Evolutionary conservation across 2,329 filamentous ascomycete species (phyloP).

Genomic region (Colletotrichum gloeosporioides): DNA sequence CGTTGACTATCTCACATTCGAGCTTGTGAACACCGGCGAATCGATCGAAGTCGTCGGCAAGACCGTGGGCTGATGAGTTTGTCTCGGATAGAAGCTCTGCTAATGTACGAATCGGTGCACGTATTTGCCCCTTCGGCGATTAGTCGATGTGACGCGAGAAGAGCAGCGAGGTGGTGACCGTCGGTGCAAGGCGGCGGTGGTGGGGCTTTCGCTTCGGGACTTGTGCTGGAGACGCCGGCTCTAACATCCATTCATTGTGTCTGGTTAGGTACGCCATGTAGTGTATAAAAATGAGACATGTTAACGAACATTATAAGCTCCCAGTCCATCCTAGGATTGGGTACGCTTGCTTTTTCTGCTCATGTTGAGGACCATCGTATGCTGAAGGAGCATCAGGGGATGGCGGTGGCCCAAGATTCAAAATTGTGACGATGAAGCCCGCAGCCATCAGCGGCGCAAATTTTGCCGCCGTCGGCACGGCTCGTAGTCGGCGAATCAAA

Average conservation of each 20-base stretch:
- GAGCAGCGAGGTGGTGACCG: background rate
- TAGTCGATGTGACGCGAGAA: background rate
- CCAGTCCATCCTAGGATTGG: background rate
- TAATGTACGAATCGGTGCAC: background rate
- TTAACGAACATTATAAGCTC: background rate
- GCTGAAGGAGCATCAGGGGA: background rate
- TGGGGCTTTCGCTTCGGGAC: background rate
- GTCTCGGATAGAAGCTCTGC: background rate
- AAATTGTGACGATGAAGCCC: background rate
- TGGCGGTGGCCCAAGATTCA: background rate
- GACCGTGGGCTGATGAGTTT: background rate
- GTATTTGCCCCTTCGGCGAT: background rate
- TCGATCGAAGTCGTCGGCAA: background rate
- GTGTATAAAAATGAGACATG: background rate
- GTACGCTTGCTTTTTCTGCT: background rate
- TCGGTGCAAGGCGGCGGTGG: background rate
- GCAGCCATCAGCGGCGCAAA: background rate
- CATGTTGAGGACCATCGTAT: background rate
- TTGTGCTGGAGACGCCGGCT: background rate
- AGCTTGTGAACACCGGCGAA: background rate
- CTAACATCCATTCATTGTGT: background rate
- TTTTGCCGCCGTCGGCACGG: background rate
- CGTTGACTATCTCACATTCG: background rate
- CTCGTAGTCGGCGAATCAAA: background rate
- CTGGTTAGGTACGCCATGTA: accelerated